Percentiles rank a stretch among this genome's conserved stretches.
Evolutionary conservation across 257 asterid genomes (phyloP).

Genomic region (Lavandula angustifolia): DNA sequence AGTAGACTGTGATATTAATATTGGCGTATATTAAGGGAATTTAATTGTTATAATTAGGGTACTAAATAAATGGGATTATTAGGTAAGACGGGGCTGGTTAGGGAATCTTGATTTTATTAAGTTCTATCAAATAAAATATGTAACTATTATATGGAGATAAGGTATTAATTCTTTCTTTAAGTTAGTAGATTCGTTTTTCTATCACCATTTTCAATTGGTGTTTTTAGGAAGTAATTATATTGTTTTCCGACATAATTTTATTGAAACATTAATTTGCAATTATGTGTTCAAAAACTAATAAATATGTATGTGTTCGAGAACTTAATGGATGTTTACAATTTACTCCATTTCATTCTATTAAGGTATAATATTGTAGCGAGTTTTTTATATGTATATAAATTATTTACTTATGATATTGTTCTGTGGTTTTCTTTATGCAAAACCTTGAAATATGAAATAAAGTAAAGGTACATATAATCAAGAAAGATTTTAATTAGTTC

Average conservation of each 20-base stretch:
- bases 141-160: background rate
- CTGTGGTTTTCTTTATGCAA: too few relatives aligned
- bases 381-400: too few relatives aligned
- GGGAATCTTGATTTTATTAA: conserved; percentile 42
- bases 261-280: background rate
- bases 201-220: background rate
- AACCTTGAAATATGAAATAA: too few relatives aligned
- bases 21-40: conserved; percentile 2
- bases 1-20: conserved; percentile 20
- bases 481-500: too few relatives aligned
- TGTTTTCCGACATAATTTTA: background rate
- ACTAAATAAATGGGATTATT: conserved; percentile 19
- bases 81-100: conserved; percentile 30
- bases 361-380: too few relatives aligned
- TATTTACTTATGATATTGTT: too few relatives aligned
- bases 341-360: too few relatives aligned
- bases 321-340: too few relatives aligned
- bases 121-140: conserved; percentile 16
- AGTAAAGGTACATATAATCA: too few relatives aligned
- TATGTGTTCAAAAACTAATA: background rate
- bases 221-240: background rate
- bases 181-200: background rate
- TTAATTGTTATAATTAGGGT: conserved; percentile 28
- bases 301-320: too few relatives aligned
- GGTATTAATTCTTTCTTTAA: background rate